Evolutionary conservation across 306 rosid species (phyloP), one percentile per base, ranked within the genome.

Genomic region (Casuarina glauca): DNA sequence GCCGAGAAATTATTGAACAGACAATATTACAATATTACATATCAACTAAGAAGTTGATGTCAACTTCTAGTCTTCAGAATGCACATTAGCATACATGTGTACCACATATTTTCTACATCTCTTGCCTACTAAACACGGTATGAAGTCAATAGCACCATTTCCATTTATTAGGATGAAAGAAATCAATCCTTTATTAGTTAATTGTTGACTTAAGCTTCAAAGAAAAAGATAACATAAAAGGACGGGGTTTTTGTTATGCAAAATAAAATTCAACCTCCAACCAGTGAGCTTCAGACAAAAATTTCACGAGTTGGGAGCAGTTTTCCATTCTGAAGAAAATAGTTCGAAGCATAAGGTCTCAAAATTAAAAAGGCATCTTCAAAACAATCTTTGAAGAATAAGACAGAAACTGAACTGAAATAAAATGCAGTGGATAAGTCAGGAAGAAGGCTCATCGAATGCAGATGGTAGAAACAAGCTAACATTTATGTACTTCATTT

Each of bases 391-490:
- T 32, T 36, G 3, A 3, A 26, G 7, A 35, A 35, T 35, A 26
- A 9, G 0, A 35, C 41, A 61, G 43, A 60, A 61, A 11, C 1
- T 61, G 41, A 61, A 61, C 43, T 1, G 11, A 61, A 57, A 57
- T 2, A 32, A 61, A 61, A 35, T 35, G 42, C 43, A 35, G 67
- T 52, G 7, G 58, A 52, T 52, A 52, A 20, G 26, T 52, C 26
- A 52, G 19, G 58, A 17, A 13, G 44, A 66, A 35, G 20, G 20
- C 17, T 46, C 17, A 62, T 16, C 51, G 39, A 6, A 51, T 50
- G 38, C 26, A 43, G 49, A 46, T n/a, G 50, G 58, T 68, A 13
- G 52, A 62, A 70, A 54, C 26, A 72, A 83, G 42, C 54, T 17
- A 48, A 16, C 69, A 72, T 36, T 68, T 42, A 53, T 19, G 69